Percentiles rank a stretch among this genome's conserved stretches.
Evolutionary conservation across 2,329 filamentous ascomycete species (phyloP).

Genomic region (Tetracladium maxilliforme): DNA sequence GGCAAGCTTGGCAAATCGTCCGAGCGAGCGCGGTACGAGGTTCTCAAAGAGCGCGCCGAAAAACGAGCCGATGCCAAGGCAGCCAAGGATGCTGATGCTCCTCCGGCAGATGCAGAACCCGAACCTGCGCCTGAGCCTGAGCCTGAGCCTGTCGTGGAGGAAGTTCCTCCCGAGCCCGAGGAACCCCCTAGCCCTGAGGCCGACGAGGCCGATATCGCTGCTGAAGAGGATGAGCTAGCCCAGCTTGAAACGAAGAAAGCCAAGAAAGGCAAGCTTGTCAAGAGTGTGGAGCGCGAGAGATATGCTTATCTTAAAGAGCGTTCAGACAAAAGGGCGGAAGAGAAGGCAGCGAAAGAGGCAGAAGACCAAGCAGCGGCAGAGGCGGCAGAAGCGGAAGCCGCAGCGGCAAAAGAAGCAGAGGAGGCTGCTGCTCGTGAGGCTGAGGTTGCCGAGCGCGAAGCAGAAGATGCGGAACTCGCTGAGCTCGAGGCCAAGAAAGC

Average conservation of each 20-base stretch:
- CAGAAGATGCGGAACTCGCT: conserved; percentile 10
- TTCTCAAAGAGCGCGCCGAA: too few species aligned
- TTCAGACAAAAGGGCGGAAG: conserved; percentile 7
- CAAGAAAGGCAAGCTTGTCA: conserved; percentile 19
- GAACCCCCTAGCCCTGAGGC: conserved; percentile 11
- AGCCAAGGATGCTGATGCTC: too few species aligned
- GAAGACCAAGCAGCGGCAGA: conserved; percentile 20
- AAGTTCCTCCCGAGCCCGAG: conserved; percentile 14
- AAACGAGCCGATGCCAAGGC: too few species aligned
- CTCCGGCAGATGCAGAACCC: too few species aligned
- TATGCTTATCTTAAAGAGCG: conserved; percentile 9
- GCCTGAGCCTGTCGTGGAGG: conserved; percentile 21
- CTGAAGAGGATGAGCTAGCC: conserved; percentile 17
- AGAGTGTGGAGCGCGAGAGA: conserved; percentile 15
- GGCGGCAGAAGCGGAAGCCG: conserved; percentile 18
- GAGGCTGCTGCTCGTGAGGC: conserved; percentile 20
- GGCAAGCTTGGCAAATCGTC: too few species aligned
- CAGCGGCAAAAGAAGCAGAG: conserved; percentile 24
- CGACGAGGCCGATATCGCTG: conserved; percentile 16
- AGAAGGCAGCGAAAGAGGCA: conserved; percentile 20
- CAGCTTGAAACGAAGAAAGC: conserved; percentile 16
- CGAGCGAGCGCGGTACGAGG: too few species aligned
- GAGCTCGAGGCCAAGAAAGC: conserved; percentile 16
- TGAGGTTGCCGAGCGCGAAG: conserved; percentile 20
- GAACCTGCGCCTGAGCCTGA: too few species aligned